Evolutionary conservation across 768 basidiomycete species (phyloP).

Genomic region (Phallus indusiatus): DNA sequence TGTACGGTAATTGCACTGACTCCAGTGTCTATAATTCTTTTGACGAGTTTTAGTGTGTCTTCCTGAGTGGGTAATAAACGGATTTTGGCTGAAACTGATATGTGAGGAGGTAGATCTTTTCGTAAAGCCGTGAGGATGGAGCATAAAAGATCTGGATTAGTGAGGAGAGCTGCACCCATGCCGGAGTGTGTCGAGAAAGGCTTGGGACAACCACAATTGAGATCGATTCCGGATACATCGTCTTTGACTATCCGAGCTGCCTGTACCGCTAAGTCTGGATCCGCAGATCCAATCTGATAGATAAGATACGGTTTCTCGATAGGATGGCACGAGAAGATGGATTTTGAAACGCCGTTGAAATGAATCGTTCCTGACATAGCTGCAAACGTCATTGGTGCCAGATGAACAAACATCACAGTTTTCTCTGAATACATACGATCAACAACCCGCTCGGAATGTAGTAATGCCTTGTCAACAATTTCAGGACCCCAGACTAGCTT

Average conservation of each 20-base stretch:
- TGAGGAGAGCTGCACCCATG: constrained; percentile 93
- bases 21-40: constrained; percentile 79
- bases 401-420: background rate
- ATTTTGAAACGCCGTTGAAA: constrained; percentile 73
- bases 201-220: constrained; percentile 97
- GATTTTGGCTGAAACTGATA: constrained; percentile 93
- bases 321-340: constrained; percentile 89
- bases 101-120: constrained; percentile 57
- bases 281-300: constrained; percentile 89
- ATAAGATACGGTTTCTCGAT: constrained; percentile 91
- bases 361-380: constrained; percentile 81
- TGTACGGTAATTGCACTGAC: constrained; percentile 88
- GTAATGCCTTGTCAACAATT: constrained; percentile 90
- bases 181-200: constrained; percentile 90
- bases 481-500: constrained; percentile 96
- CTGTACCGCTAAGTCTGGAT: constrained; percentile 84
- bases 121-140: constrained; percentile 78
- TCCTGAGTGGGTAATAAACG: constrained; percentile 77
- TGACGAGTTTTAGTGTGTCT: constrained; percentile 84
- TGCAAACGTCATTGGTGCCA: constrained; percentile 22
- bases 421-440: constrained; percentile 53
- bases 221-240: constrained; percentile 90
- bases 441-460: constrained; percentile 73
- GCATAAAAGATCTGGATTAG: constrained; percentile 85
- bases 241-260: constrained; percentile 80